A percentile compares a stretch with the other conserved stretches of the same genome.
These are phyloP conservation scores for Paramyrothecium roridum DNA, from an alignment of 2,329 filamentous ascomycete genomes.

Conservation along the genomic window DNA sequence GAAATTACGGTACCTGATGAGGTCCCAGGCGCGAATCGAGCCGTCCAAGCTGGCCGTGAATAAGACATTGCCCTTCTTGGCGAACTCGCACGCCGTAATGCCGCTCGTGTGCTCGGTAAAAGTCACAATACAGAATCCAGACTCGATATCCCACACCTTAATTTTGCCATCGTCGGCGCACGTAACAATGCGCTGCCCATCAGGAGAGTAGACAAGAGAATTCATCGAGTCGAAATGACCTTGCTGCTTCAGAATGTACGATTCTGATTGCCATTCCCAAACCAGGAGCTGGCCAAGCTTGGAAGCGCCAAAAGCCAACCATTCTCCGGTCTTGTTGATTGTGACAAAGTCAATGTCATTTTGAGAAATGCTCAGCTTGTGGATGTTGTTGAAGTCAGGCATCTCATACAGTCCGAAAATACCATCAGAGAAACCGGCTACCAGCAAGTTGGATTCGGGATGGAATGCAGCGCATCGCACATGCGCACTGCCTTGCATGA, in stretches of 20 bases:
- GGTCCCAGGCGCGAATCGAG: conserved; percentile 91
- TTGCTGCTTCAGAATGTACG: conserved; percentile 97
- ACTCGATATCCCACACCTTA: conserved; percentile 96
- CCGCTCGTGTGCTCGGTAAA: conserved; percentile 96
- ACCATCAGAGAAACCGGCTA: conserved; percentile 93
- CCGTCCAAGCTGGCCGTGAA: conserved; percentile 96
- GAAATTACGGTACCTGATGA: conserved; percentile 95
- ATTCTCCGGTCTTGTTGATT: conserved; percentile 92
- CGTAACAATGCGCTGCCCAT: conserved; percentile 89
- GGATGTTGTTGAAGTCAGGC: conserved; percentile 93
- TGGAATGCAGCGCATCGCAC: conserved; percentile 92
- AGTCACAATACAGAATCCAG: conserved; percentile 95
- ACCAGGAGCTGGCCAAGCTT: conserved; percentile 94
- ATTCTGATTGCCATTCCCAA: conserved; percentile 99
- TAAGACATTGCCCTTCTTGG: conserved; percentile 90
- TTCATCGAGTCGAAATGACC: conserved; percentile 97
- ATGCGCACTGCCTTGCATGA: conserved; percentile 85
- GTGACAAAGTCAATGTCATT: conserved; percentile 94
- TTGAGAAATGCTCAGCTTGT: conserved; percentile 89
- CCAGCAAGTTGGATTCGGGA: conserved; percentile 81
- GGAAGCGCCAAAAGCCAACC: conserved; percentile 94
- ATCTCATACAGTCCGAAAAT: conserved; percentile 93
- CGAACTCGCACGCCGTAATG: conserved; percentile 91
- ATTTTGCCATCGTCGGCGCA: conserved; percentile 96
- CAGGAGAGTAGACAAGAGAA: conserved; percentile 85